Evolutionary conservation across 495 filamentous ascomycete species (phyloP).

Genomic region (Lineolata rhizophorae): DNA sequence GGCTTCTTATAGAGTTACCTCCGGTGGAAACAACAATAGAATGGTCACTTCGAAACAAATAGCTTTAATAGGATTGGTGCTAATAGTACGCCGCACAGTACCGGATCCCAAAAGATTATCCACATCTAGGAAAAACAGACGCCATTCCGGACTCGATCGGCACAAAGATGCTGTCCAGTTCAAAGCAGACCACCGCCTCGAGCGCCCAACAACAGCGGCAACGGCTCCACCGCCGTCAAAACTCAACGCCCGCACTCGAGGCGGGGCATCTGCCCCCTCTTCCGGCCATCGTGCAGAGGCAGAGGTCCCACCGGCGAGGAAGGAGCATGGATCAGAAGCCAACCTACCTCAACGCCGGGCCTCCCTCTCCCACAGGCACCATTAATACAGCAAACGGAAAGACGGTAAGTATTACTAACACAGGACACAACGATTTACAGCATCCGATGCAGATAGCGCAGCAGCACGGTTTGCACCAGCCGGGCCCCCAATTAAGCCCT

Average conservation of each 20-base stretch:
- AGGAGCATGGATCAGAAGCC: constrained; percentile 51
- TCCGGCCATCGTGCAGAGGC: constrained; percentile 30
- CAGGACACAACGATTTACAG: constrained; percentile 33
- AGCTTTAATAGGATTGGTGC: too few species aligned
- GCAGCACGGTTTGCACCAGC: constrained; percentile 43
- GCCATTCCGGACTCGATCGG: constrained; percentile 32
- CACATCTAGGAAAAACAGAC: too few species aligned
- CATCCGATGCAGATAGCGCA: constrained; percentile 50
- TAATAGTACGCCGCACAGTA: too few species aligned
- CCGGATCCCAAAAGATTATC: too few species aligned
- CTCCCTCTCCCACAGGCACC: constrained; percentile 11
- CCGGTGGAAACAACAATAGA: too few species aligned
- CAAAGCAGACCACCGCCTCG: too few species aligned
- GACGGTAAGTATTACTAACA: constrained; percentile 41
- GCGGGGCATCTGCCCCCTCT: constrained; percentile 39
- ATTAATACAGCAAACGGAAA: constrained; percentile 22
- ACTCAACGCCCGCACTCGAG: constrained; percentile 66
- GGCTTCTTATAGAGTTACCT: too few species aligned
- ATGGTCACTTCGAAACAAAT: too few species aligned
- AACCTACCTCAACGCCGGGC: constrained; percentile 23
- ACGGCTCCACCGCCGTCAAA: constrained; percentile 65
- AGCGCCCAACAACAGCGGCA: constrained; percentile 45
- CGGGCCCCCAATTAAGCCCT: constrained; percentile 30
- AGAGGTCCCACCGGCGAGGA: constrained; percentile 42
- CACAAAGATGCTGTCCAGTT: constrained; percentile 50